Evolutionary conservation across 352 stramenopile genomes (phyloP), one percentile per base, ranked within the genome.

Genomic region (Globisporangium splendens): DNA sequence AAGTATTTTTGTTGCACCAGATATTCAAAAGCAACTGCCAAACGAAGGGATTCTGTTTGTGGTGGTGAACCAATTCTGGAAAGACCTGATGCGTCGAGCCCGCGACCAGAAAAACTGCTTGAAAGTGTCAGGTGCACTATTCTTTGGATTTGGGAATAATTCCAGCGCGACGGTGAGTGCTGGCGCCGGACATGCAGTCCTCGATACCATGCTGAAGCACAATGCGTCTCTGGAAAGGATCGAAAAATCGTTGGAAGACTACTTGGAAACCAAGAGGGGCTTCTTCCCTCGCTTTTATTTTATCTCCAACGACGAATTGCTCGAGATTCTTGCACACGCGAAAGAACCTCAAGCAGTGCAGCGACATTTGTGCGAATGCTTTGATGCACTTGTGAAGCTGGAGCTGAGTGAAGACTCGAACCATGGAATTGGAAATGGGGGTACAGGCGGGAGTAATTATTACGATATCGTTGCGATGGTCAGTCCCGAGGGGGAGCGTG

Each of bases 201-300:
- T 89, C 3, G 83, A 93, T 33, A 84, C 56, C 24, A 59, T 93
- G 24, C 62, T 69, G 60, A 89, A 86, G 24, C 83, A 91, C 65
- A 91, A 91, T 54, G 46, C 55, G 18, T 85, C 80, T 3, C 66
- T 93, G 1, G 84, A 93, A 22, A 71, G 66, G 20, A 86, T 92
- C 31, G 78, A 91, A 50, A 93, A 93, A 54, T 91, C 82, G 6
- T 65, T 93, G 1, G 83, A 91, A 62, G 84, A 92, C 52, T 94
- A 94, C 24, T 31, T 94, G 5, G 83, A 93, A 62, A 89, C 79
- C 8, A 96, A 96, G 47, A 84, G 88, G n/a, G 65, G 72, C 13
- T 76, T 80, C 31, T 96, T 96, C 58, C 85, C 88, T 1, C 74
- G 88, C 1, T 96, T 96, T 47, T 96, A 92, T 54, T 96, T 95